These are phyloP conservation scores for Nitzschia putrida DNA, from an alignment of 108 stramenopile genomes.

Conservation along the genomic window DNA sequence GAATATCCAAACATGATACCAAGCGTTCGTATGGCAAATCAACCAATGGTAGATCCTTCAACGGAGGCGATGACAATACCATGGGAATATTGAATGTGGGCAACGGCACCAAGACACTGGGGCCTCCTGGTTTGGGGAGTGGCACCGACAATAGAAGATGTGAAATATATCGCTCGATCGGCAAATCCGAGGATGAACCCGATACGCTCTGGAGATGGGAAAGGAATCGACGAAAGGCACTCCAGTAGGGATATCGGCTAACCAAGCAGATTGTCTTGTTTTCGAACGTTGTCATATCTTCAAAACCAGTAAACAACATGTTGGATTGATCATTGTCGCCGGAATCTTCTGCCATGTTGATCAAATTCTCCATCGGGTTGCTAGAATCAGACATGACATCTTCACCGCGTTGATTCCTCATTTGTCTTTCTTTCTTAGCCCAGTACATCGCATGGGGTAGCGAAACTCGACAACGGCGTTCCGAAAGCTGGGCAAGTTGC, in stretches of 20 bases:
- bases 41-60: slow-evolving; percentile 76
- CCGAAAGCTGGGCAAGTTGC: slow-evolving; percentile 63
- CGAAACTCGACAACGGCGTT: slow-evolving; percentile 50
- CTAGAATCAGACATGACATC: slow-evolving; percentile 5
- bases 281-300: slow-evolving; percentile 81
- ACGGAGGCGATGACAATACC: slow-evolving; percentile 70
- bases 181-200: slow-evolving; percentile 71
- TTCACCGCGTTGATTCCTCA: slow-evolving; percentile 9
- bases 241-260: slow-evolving; percentile 84
- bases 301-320: slow-evolving; percentile 61
- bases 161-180: slow-evolving; percentile 81
- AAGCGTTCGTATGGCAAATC: slow-evolving; percentile 76
- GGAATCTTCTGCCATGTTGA: background rate
- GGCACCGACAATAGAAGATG: slow-evolving; percentile 80
- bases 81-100: slow-evolving; percentile 76
- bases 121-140: slow-evolving; percentile 80
- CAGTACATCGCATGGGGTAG: slow-evolving; percentile 70
- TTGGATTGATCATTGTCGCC: slow-evolving; percentile 28
- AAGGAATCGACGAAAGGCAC: slow-evolving; percentile 81
- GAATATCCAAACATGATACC: slow-evolving; percentile 78
- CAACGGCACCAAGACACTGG: slow-evolving; percentile 70
- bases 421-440: slow-evolving; percentile 24
- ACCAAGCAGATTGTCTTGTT: slow-evolving; percentile 86
- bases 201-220: slow-evolving; percentile 79
- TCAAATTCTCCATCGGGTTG: background rate